Evolutionary conservation across 2,329 filamentous ascomycete genomes (phyloP), one percentile per base, ranked within the genome.

Genomic region (Colletotrichum tabaci): DNA sequence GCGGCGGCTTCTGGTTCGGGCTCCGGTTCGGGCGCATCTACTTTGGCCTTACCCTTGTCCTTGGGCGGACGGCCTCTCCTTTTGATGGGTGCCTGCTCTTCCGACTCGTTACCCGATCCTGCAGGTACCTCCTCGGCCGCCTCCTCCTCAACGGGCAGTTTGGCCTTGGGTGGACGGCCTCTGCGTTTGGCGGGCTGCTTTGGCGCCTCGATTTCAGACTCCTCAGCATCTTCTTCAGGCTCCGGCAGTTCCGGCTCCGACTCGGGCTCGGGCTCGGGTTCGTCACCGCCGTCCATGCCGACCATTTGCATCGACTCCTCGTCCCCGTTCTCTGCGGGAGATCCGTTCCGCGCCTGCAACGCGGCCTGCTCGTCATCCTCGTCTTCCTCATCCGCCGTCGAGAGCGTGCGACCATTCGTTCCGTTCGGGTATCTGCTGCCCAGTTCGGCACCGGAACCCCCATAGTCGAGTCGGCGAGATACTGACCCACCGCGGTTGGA

Each of bases 391-490:
- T 74, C 74, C n/a, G 76, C 75, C 13, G 79, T 74, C 8, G 73
- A 74, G 6, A 61, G 61, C 18, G 68, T 57, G 57, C 66, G 61
- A 23, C 83, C 74, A 75, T 81, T 78, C 13, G 77, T 52, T 10
- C 79, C 78, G 47, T 68, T 61, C 23, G 57, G 47, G 38, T 35
- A 74, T 50, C 47, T 75, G 47, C 18, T 76, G 71, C 61, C 77
- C 78, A 40, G 62, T 30, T 13, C 71, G 26, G 30, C 74, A 71
- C 62, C 71, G 75, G 67, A 74, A 58, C 75, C 74, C 40, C 78
- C 77, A 69, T 91, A 91, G 76, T 91, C 84, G 10, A 92, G 81
- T 50, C 82, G 84, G 65, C 90, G 85, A 67, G 85, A 88, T 16
- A 90, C 86, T 5, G 84, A 82, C 30, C 78, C 78, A 15, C 80